phyloP scores from a whole-genome alignment of 2,329 filamentous ascomycete species.

The Aspergillus sergii region DNA sequence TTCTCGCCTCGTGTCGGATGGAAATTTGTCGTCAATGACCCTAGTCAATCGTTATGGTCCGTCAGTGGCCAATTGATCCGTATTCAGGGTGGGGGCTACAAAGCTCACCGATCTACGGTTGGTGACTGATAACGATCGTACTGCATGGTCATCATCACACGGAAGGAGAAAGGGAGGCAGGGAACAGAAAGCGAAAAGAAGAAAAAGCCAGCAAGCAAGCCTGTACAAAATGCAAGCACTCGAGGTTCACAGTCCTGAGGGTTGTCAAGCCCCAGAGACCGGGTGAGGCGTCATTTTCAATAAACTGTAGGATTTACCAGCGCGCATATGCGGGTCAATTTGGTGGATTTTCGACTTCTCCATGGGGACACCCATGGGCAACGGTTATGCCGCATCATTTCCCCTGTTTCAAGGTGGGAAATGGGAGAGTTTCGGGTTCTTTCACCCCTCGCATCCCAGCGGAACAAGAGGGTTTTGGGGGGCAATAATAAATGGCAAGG shows the following conservation, averaged over 20 bases:
- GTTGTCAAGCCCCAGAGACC: conserved; percentile 9
- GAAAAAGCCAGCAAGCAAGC: neutral
- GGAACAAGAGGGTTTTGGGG: conserved; percentile 10
- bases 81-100: conserved; percentile 2
- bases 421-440: conserved; percentile 16
- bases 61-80: conserved; percentile 4
- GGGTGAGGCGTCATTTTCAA: conserved; percentile 32
- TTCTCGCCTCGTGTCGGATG: conserved; percentile 16
- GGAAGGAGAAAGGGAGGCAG: neutral
- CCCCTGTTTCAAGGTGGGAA: conserved; percentile 24
- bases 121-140: conserved; percentile 13
- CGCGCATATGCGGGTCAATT: conserved; percentile 21
- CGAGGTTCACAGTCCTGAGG: conserved; percentile 7
- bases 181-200: conserved; percentile 1
- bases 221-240: conserved; percentile 3
- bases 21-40: conserved; percentile 12
- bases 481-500: neutral
- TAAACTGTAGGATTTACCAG: conserved; percentile 18
- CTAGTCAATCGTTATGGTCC: conserved; percentile 9
- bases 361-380: conserved; percentile 16
- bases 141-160: conserved; percentile 13
- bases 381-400: conserved; percentile 24
- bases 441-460: conserved; percentile 23
- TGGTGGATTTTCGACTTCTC: conserved; percentile 14
- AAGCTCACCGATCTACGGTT: conserved; percentile 16